Evolutionary conservation across 768 basidiomycete genomes (phyloP), one percentile per base, ranked within the genome.

Genomic region (Cystobasidiopsis lactophilus): DNA sequence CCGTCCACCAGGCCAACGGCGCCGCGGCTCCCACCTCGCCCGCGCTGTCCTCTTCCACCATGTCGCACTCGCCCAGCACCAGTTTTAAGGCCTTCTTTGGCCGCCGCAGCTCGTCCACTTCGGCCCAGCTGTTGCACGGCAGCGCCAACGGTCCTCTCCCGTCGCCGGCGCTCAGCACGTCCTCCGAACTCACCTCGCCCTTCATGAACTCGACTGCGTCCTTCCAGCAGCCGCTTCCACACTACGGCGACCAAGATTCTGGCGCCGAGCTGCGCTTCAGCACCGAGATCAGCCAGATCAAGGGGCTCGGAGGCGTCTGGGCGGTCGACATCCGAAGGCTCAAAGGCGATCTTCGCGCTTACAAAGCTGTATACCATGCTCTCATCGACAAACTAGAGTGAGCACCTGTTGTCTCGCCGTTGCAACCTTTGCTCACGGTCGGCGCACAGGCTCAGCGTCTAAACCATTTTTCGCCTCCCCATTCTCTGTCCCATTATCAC

Each of bases 181-280:
- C 38, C 18, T 13, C 11, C 11, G 35, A 43, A 9, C 49, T 23
- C 5, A 4, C 26, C 13, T 50, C 31, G 4, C 49, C 49, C 16
- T n/a, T 21, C 33, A 49, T 21, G 2, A n/a, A 14, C 19, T 50
- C 40, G n/a, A 56, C 56, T 3, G 21, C 46, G 21, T 24, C 46
- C 23, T 50, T 54, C 39, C 30, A 33, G 38, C 49, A 35, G 24
- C 62, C 66, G 13, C 58, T 65, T n/a, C 67, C 69, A 2, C 52
- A 79, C 21, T 95, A 91, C 62, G 89, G 89, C 14, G 60, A 69
- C n/a, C 40, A 51, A n/a, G 93, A 96, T 63, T 76, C 77, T 19
- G 86, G 86, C 29, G 91, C 91, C 60, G 93, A 96, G 76, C 85
- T 98, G 59, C 77, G 84, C 59, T 96, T 96, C 72, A 84, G 78